A percentile compares a stretch with the other conserved stretches of the same genome.
These are phyloP conservation scores for Termitomyces sp. DNA, from an alignment of 768 basidiomycete genomes.

Conservation along the genomic window DNA sequence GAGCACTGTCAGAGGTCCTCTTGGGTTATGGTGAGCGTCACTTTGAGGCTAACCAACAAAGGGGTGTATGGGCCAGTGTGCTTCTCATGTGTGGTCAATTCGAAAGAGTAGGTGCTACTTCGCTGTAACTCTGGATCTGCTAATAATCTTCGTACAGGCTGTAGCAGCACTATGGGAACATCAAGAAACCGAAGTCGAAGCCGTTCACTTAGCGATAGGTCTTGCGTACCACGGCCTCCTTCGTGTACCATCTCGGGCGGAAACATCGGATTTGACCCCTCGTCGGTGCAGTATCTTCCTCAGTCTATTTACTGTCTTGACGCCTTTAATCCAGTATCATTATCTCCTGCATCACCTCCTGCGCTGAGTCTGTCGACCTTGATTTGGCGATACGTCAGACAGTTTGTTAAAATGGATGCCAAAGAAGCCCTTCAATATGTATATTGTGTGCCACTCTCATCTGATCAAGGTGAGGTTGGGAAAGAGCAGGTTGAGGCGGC, in stretches of 20 bases:
- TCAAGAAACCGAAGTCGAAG: slow-evolving; percentile 83
- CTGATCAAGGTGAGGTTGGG: slow-evolving; percentile 69
- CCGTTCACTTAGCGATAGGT: slow-evolving; percentile 89
- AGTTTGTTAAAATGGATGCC: slow-evolving; percentile 89
- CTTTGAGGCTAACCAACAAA: slow-evolving; percentile 64
- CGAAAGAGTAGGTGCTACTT: slow-evolving; percentile 58
- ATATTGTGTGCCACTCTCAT: slow-evolving; percentile 74
- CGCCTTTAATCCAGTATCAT: slow-evolving; percentile 42
- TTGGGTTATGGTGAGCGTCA: slow-evolving; percentile 78
- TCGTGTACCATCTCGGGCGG: slow-evolving; percentile 73
- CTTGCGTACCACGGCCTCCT: slow-evolving; percentile 91
- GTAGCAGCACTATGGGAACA: slow-evolving; percentile 88
- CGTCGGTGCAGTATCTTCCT: slow-evolving; percentile 33
- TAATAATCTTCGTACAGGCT: slow-evolving; percentile 43
- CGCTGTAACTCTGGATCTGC: not conserved
- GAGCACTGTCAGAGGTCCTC: slow-evolving; percentile 67
- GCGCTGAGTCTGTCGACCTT: slow-evolving; percentile 78
- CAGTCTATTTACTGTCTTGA: not conserved
- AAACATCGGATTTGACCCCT: slow-evolving; percentile 80
- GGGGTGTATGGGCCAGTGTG: slow-evolving; percentile 76
- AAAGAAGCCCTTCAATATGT: slow-evolving; percentile 94
- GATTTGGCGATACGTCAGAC: slow-evolving; percentile 89
- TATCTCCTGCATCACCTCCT: slow-evolving; percentile 63
- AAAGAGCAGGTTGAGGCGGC: slow-evolving; percentile 78
- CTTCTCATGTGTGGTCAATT: slow-evolving; percentile 92